A percentile compares a stretch with the other conserved stretches of the same genome.
These are phyloP conservation scores for Glycine soja DNA, from an alignment of 306 rosid species.

Conservation along the genomic window DNA sequence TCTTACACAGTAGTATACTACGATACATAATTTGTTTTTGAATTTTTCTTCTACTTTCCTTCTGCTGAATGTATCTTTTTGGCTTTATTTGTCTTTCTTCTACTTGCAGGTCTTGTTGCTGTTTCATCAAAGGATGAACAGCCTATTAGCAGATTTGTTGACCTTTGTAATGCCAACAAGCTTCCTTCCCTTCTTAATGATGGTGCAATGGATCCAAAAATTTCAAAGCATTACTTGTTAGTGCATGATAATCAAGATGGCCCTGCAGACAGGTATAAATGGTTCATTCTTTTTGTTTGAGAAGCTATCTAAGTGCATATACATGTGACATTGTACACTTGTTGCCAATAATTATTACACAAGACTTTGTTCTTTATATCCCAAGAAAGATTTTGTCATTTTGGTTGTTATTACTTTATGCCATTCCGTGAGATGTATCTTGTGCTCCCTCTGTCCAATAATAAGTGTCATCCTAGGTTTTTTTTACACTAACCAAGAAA, in stretches of 20 bases:
- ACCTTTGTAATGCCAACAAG: slow-evolving; percentile 76
- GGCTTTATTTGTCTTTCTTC: slow-evolving; percentile 35
- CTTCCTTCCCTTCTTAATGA: slow-evolving; percentile 86
- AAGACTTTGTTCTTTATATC: too few species aligned
- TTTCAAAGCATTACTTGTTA: slow-evolving; percentile 87
- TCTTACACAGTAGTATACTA: slow-evolving; percentile 14
- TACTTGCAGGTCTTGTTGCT: slow-evolving; percentile 81
- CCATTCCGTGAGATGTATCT: too few species aligned
- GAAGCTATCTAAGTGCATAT: too few species aligned
- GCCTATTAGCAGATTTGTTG: slow-evolving; percentile 82
- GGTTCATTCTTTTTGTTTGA: too few species aligned
- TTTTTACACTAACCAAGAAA: too few species aligned
- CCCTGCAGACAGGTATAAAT: slow-evolving; percentile 65
- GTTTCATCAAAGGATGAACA: slow-evolving; percentile 94
- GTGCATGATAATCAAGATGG: slow-evolving; percentile 96
- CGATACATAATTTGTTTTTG: neutral
- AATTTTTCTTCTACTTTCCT: slow-evolving; percentile 31
- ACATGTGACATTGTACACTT: too few species aligned
- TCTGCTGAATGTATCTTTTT: slow-evolving; percentile 22
- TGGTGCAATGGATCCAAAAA: slow-evolving; percentile 94
- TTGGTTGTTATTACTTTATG: too few species aligned
- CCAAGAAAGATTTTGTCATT: too few species aligned
- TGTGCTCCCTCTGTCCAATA: too few species aligned
- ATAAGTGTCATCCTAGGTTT: too few species aligned
- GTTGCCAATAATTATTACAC: too few species aligned